Conservation (phyloP, 768 basidiomycete genomes). For the Lactifluus piperatus region DNA sequence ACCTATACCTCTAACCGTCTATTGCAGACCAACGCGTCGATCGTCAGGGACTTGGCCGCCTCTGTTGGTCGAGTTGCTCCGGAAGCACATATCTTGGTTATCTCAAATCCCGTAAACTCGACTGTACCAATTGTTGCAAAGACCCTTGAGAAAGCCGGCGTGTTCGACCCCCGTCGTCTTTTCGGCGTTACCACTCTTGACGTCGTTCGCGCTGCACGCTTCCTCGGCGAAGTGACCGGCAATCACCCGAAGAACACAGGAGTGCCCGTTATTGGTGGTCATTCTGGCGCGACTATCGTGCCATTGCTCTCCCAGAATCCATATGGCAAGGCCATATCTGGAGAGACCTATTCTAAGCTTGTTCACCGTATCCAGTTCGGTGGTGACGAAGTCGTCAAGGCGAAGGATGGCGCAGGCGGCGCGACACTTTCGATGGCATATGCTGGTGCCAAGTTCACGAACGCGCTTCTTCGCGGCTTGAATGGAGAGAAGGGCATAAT, state of each 20-base stretch:
- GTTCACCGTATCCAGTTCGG: slow-evolving; percentile 95
- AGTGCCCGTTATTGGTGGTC: slow-evolving; percentile 89
- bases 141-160: slow-evolving; percentile 85
- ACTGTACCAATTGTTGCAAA: slow-evolving; percentile 96
- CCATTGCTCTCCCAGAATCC: slow-evolving; percentile 83
- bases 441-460: slow-evolving; percentile 65
- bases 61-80: slow-evolving; percentile 82
- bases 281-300: slow-evolving; percentile 96
- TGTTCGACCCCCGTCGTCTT: slow-evolving; percentile 79
- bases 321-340: slow-evolving; percentile 61
- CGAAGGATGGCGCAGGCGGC: slow-evolving; percentile 81
- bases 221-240: slow-evolving; percentile 66
- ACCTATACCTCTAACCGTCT: neutral
- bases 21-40: slow-evolving; percentile 86
- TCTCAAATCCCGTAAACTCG: slow-evolving; percentile 98
- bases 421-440: slow-evolving; percentile 76
- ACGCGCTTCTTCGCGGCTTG: slow-evolving; percentile 50
- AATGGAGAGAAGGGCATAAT: slow-evolving; percentile 61
- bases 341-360: slow-evolving; percentile 67
- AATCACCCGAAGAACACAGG: slow-evolving; percentile 55
- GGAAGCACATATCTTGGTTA: slow-evolving; percentile 89
- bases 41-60: slow-evolving; percentile 91
- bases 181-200: slow-evolving; percentile 99
- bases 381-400: slow-evolving; percentile 98
- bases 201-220: slow-evolving; percentile 91